A percentile compares a stretch with the other conserved stretches of the same genome.
These are phyloP conservation scores for Telfairia occidentalis DNA, from an alignment of 331 rosid species.

Conservation along the genomic window DNA sequence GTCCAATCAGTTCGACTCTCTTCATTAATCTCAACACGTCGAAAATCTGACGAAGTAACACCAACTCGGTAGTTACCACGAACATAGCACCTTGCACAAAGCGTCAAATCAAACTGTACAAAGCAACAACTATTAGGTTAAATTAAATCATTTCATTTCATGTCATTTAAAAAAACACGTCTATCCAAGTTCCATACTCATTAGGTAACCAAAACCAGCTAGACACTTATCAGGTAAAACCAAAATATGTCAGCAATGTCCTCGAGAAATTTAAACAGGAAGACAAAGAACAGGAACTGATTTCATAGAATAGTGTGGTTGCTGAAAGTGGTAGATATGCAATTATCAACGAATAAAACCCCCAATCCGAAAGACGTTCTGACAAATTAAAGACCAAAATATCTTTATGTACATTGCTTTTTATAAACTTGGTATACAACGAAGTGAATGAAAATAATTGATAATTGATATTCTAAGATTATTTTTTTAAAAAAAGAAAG, in stretches of 20 bases:
- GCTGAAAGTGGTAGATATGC: neutral
- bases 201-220: neutral
- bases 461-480: neutral
- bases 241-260: neutral
- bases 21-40: constrained; percentile 84
- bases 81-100: constrained; percentile 94
- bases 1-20: constrained; percentile 60
- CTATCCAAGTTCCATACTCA: neutral
- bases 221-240: neutral
- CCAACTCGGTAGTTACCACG: constrained; percentile 84
- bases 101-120: constrained; percentile 62
- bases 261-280: neutral
- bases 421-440: neutral
- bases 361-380: neutral
- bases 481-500: neutral
- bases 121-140: neutral
- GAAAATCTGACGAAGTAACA: constrained; percentile 66
- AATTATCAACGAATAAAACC: neutral
- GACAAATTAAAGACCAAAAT: neutral
- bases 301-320: neutral
- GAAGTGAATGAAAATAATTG: neutral
- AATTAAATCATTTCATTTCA: neutral
- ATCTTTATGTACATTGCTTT: neutral
- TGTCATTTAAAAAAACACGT: neutral
- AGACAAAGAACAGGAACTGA: neutral